These are phyloP conservation scores for Penicillium paneum DNA, from an alignment of 2,329 filamentous ascomycete species.

Conservation along the genomic window DNA sequence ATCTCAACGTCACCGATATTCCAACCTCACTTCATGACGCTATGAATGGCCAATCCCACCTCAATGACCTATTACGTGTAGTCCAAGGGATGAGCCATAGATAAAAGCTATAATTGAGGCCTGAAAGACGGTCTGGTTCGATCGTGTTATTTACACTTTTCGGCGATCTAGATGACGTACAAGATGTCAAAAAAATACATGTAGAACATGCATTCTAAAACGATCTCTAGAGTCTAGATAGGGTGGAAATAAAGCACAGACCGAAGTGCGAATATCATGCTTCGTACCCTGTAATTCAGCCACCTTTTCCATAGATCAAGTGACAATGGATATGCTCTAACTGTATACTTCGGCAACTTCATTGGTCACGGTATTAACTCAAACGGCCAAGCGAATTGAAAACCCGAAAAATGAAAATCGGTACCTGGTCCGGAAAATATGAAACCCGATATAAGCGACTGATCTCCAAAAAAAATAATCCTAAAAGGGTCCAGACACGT, in stretches of 20 bases:
- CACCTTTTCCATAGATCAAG: not conserved
- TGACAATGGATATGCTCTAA: not conserved
- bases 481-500: conserved; percentile 14
- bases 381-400: not conserved
- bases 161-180: not conserved
- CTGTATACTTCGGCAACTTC: not conserved
- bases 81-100: not conserved
- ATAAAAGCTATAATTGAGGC: not conserved
- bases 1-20: not conserved
- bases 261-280: not conserved
- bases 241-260: not conserved
- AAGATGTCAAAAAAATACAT: not conserved
- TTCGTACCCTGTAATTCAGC: not conserved
- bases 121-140: not conserved
- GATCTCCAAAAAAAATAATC: conserved; percentile 2
- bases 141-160: not conserved
- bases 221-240: not conserved
- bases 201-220: not conserved
- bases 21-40: conserved; percentile 5
- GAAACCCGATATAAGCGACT: conserved; percentile 3
- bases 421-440: conserved; percentile 4
- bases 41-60: not conserved
- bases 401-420: not conserved
- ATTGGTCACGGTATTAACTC: not conserved
- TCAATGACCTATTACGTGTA: not conserved